Evolutionary conservation across 805 yeast species (phyloP).

Genomic region (Priceomyces medius): DNA sequence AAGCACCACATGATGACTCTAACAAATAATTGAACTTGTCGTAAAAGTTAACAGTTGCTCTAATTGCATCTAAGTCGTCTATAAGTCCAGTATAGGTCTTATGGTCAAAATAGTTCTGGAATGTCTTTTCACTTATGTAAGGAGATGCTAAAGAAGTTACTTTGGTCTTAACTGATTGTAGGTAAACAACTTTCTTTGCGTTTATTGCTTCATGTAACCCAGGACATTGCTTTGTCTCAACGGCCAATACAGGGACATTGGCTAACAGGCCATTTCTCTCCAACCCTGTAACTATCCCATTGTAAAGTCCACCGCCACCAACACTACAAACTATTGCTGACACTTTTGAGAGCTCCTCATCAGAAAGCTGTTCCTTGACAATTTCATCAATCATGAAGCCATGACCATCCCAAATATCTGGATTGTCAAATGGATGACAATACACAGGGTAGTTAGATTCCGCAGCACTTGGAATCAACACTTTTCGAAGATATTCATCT

Average conservation of each 20-base stretch:
- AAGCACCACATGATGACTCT: constrained; percentile 38
- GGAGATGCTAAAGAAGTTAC: constrained; percentile 32
- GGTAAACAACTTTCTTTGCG: constrained; percentile 16
- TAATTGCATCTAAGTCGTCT: constrained; percentile 26
- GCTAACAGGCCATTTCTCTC: constrained; percentile 11
- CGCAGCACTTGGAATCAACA: constrained; percentile 14
- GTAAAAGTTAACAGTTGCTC: constrained; percentile 20
- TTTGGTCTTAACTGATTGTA: constrained; percentile 20
- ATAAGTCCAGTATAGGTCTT: constrained; percentile 16
- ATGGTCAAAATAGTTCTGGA: constrained; percentile 16
- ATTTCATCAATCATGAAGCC: constrained; percentile 24
- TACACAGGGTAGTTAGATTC: constrained; percentile 19
- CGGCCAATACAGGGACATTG: constrained; percentile 23
- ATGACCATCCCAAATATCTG: constrained; percentile 32
- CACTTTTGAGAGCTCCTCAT: constrained; percentile 15
- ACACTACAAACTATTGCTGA: constrained; percentile 30
- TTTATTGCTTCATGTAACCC: constrained; percentile 20
- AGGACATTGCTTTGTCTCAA: constrained; percentile 29
- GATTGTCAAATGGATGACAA: constrained; percentile 34
- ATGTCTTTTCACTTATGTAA: constrained; percentile 19
- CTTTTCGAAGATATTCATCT: constrained; percentile 20
- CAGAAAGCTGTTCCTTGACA: constrained; percentile 19
- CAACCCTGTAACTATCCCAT: constrained; percentile 28
- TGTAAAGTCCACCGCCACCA: constrained; percentile 37
- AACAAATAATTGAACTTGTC: constrained; percentile 21